Base-by-base conservation (phyloP, 139 green algal genomes). In the Tetraselmis chui region DNA sequence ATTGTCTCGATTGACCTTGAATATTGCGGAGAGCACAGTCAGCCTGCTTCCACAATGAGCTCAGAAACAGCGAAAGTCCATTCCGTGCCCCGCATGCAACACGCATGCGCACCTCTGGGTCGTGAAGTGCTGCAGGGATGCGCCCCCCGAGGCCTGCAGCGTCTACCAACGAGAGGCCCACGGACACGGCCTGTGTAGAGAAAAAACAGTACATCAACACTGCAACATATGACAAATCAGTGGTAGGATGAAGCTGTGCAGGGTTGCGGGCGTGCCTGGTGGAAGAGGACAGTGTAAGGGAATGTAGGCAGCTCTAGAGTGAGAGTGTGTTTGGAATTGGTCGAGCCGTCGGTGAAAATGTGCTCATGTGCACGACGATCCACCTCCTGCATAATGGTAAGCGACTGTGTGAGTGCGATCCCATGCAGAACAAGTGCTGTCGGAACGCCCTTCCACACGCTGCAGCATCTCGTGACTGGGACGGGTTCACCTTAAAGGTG, bases 231-330 rank as follows among this genome's bases (percentile, higher is more conserved):
- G n/a, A n/a, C n/a, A n/a, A n/a, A n/a, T n/a, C n/a, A n/a, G n/a
- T n/a, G n/a, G n/a, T n/a, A n/a, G n/a, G n/a, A n/a, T n/a, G n/a
- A n/a, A n/a, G n/a, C n/a, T 23, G 76, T 25, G 2, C 29, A 29
- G 28, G 25, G 76, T 5, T 1, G 31, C 32, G 23, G 2, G 25
- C 28, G 0, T 23, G 81, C 76, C 84, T 94, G 88, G 79, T 95
- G 89, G 83, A 95, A 97, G n/a, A 97, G 85, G 31, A 98, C 94
- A 0, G 93, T 88, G 59, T 95, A 89, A 2, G 91, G 92, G 84
- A 97, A 98, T 23, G 83, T 79, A 1, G 93, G 93, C 76, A 98
- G 89, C 78, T 95, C 89, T 5, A 98, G 32, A 0, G 45, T 67
- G 45, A 84, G 28, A 22, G n/a, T n/a, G n/a, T n/a, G n/a, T n/a